Conservation (phyloP, 257 asterid species). For the Primulina tabacum region DNA sequence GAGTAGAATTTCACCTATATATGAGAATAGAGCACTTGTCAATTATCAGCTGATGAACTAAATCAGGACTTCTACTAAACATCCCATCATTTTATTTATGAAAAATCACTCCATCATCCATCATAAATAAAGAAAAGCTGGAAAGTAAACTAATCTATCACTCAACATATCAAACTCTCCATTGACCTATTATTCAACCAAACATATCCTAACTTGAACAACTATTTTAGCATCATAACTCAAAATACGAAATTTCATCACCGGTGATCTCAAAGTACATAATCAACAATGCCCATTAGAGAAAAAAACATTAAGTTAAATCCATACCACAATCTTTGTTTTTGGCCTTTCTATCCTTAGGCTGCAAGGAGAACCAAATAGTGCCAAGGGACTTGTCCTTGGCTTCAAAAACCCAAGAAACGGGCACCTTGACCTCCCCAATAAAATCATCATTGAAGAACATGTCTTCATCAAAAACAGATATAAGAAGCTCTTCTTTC, state of each 20-base stretch:
- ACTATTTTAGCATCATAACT: background rate
- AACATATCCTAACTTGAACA: background rate
- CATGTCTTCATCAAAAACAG: constrained; percentile 90
- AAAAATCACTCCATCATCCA: background rate
- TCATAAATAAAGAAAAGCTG: background rate
- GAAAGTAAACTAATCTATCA: background rate
- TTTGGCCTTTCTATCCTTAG: constrained; percentile 76
- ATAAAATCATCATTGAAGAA: constrained; percentile 87
- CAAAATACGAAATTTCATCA: background rate
- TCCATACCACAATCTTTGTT: constrained; percentile 71
- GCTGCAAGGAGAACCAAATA: constrained; percentile 80
- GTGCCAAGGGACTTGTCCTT: constrained; percentile 79
- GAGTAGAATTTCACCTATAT: constrained; percentile 81
- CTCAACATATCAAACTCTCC: background rate
- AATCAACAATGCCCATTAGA: constrained; percentile 3
- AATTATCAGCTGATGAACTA: constrained; percentile 14
- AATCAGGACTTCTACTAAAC: constrained; percentile 12
- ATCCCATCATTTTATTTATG: background rate
- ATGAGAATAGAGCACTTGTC: constrained; percentile 23
- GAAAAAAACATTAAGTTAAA: constrained; percentile 13
- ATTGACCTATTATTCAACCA: background rate
- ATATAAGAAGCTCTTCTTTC: constrained; percentile 69
- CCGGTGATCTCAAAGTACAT: background rate
- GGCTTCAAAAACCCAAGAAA: constrained; percentile 74
- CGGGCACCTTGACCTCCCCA: constrained; percentile 71